A percentile compares a stretch with the other conserved stretches of the same genome.
phyloP scores from a whole-genome alignment of 1,139 yeast species.

The Scheffersomyces quercinus region DNA sequence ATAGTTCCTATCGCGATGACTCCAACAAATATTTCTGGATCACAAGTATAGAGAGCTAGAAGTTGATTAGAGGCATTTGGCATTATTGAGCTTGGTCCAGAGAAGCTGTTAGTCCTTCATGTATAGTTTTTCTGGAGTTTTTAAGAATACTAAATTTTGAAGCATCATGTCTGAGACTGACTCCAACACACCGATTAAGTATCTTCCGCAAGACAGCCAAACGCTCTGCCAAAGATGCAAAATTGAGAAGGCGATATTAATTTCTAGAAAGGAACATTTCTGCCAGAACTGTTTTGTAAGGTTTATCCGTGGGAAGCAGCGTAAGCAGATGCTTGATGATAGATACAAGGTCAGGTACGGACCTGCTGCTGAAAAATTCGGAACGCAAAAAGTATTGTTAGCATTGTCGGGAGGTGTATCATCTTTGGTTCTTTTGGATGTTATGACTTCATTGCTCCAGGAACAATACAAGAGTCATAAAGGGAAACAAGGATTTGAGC shows the following conservation, averaged over 20 bases:
- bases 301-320: constrained; percentile 75
- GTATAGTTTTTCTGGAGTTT: background rate
- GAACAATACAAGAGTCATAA: constrained; percentile 63
- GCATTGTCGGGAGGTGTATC: constrained; percentile 68
- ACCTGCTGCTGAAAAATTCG: constrained; percentile 24
- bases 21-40: too few relatives aligned
- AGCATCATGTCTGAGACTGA: constrained; percentile 3
- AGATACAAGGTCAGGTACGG: constrained; percentile 69
- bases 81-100: too few relatives aligned
- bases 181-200: constrained; percentile 17
- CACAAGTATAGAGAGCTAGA: too few relatives aligned
- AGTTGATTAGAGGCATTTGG: too few relatives aligned
- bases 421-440: constrained; percentile 68
- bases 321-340: constrained; percentile 72
- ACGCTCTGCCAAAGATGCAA: constrained; percentile 53
- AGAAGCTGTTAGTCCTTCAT: too few relatives aligned
- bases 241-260: constrained; percentile 41
- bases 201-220: constrained; percentile 10
- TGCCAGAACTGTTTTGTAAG: constrained; percentile 71
- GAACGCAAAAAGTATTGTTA: constrained; percentile 49
- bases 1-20: too few relatives aligned
- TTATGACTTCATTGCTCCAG: constrained; percentile 56
- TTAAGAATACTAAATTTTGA: background rate
- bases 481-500: constrained; percentile 67
- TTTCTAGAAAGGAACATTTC: constrained; percentile 69